A percentile compares a stretch with the other conserved stretches of the same genome.
Conservation (phyloP, 768 basidiomycete species). For the Mycena albidolilacea region DNA sequence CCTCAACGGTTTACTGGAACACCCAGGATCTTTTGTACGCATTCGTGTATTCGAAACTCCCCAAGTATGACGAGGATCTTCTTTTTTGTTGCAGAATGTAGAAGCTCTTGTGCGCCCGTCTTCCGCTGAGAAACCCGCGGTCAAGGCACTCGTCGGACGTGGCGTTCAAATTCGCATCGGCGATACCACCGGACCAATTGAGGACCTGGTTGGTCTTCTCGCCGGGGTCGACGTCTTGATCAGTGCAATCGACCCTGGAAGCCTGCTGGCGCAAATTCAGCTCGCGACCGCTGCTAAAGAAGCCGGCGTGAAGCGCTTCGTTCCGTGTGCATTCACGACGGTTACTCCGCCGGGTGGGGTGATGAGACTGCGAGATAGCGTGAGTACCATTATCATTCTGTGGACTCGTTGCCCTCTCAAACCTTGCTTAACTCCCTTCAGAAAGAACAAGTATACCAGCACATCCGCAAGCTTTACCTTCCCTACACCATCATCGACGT, state of each 20-base stretch:
- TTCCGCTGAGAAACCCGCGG: slow-evolving; percentile 16
- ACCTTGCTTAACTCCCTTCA: slow-evolving; percentile 11
- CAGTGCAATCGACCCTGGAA: slow-evolving; percentile 26
- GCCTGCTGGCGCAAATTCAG: slow-evolving; percentile 18
- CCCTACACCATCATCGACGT: slow-evolving; percentile 51
- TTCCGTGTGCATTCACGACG: slow-evolving; percentile 26
- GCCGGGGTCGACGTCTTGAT: slow-evolving; percentile 29
- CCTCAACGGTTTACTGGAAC: background rate
- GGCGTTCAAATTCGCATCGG: slow-evolving; percentile 28
- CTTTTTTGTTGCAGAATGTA: slow-evolving; percentile 2
- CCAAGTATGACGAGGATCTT: background rate
- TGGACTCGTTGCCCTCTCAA: background rate
- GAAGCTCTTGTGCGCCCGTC: slow-evolving; percentile 29
- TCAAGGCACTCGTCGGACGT: background rate
- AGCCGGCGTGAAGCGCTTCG: slow-evolving; percentile 31
- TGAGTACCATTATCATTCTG: background rate
- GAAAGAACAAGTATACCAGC: slow-evolving; percentile 48
- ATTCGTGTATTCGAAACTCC: background rate
- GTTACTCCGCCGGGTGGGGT: slow-evolving; percentile 23
- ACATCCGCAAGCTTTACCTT: slow-evolving; percentile 42
- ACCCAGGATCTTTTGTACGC: background rate
- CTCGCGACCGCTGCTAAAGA: slow-evolving; percentile 33
- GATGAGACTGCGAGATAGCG: slow-evolving; percentile 19
- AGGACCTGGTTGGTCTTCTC: slow-evolving; percentile 1
- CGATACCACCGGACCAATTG: slow-evolving; percentile 15